These are phyloP conservation scores for Eutrema japonicum DNA, from an alignment of 345 rosid genomes.

Conservation along the genomic window DNA sequence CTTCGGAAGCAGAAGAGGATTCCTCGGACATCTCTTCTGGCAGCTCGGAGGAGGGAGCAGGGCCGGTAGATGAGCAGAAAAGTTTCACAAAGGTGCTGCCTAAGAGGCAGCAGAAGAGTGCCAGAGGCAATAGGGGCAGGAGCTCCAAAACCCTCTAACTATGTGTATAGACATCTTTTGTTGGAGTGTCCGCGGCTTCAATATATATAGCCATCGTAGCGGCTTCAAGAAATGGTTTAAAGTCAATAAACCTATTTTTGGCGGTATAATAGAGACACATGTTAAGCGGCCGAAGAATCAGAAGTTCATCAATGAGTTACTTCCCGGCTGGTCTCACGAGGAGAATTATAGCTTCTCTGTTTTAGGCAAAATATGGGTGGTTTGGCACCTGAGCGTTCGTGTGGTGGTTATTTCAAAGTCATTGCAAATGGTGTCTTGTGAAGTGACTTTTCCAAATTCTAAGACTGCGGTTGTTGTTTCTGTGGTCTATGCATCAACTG, in stretches of 20 bases:
- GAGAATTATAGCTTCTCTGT: background rate
- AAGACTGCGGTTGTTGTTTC: too few species aligned
- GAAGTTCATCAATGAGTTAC: background rate
- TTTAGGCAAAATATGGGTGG: background rate
- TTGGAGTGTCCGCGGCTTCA: background rate
- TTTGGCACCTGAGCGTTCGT: too few species aligned
- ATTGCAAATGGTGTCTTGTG: background rate
- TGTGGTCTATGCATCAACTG: too few species aligned
- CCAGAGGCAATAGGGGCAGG: background rate
- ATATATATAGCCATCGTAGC: background rate
- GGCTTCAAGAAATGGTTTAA: background rate
- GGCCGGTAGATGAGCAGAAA: too few species aligned
- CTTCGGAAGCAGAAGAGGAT: too few species aligned
- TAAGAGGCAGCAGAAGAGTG: too few species aligned
- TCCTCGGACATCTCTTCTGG: too few species aligned
- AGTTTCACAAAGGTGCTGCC: too few species aligned
- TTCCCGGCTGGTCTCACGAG: background rate
- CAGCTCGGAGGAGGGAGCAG: too few species aligned
- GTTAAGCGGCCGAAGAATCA: background rate
- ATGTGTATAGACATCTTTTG: background rate
- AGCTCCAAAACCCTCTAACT: background rate
- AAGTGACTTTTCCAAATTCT: too few species aligned
- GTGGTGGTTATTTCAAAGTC: background rate
- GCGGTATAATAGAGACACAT: background rate
- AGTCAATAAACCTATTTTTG: background rate